Conservation (phyloP, 1,284 basidiomycete species). For the Rhodotorula sp. region DNA sequence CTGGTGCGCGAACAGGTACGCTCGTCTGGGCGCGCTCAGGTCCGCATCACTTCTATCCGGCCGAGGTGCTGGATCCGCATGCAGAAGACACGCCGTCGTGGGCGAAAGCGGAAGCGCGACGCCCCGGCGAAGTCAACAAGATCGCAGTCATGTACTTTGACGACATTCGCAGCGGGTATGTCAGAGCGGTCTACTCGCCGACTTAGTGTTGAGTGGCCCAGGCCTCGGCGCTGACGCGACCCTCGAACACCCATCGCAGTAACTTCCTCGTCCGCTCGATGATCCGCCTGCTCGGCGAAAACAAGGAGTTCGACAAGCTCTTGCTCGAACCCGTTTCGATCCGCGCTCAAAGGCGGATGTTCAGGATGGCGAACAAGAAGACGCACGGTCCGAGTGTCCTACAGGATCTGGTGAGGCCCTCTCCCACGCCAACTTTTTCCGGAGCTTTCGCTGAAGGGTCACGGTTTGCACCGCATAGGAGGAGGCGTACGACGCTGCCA, state of each 20-base stretch:
- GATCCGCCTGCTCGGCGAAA: conserved; percentile 24
- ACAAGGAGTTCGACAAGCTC: conserved; percentile 22
- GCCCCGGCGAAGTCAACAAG: conserved; percentile 6
- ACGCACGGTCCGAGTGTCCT: background rate
- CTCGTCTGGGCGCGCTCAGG: conserved; percentile 31
- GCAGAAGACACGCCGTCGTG: conserved; percentile 20
- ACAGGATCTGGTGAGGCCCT: conserved; percentile 9
- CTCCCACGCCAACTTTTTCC: no score
- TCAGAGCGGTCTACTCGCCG: background rate
- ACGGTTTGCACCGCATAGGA: background rate
- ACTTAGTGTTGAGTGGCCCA: no score
- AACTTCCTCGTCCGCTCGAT: conserved; percentile 14
- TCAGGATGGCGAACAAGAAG: background rate
- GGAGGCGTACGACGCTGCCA: background rate
- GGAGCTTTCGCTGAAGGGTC: no score
- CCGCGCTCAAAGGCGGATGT: background rate
- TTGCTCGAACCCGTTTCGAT: background rate
- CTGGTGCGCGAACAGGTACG: background rate
- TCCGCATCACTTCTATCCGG: conserved; percentile 52
- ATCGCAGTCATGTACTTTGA: conserved; percentile 30
- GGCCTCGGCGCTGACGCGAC: no score
- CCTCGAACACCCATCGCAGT: no score
- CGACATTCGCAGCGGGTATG: conserved; percentile 16
- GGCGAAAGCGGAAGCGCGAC: background rate
- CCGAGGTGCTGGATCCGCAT: conserved; percentile 48